Conservation (phyloP, 2,329 filamentous ascomycete species). For the Cryphonectria parasitica region DNA sequence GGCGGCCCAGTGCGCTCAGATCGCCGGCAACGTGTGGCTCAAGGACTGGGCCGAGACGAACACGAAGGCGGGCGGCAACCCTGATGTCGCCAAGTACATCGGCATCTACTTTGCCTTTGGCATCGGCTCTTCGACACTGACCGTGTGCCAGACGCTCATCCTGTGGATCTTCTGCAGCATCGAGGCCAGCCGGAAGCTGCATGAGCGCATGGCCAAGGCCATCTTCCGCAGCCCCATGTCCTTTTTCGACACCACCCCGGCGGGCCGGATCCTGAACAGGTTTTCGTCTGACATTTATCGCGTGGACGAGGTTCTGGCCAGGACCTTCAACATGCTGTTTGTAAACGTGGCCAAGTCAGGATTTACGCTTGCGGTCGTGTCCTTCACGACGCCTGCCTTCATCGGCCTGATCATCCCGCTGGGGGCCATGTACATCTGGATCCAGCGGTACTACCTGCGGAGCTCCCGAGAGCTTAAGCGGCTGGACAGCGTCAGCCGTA, state of each 20-base stretch:
- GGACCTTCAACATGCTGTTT: slow-evolving; percentile 97
- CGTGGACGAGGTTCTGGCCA: slow-evolving; percentile 90
- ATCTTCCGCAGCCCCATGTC: slow-evolving; percentile 98
- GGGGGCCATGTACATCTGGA: slow-evolving; percentile 80
- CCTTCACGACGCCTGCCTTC: slow-evolving; percentile 79
- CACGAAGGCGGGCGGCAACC: slow-evolving; percentile 67
- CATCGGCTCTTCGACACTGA: slow-evolving; percentile 80
- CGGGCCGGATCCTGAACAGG: slow-evolving; percentile 93
- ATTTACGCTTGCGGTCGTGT: slow-evolving; percentile 88
- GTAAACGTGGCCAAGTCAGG: slow-evolving; percentile 73
- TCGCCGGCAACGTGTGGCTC: slow-evolving; percentile 89
- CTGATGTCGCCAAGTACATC: slow-evolving; percentile 84
- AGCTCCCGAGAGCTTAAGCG: slow-evolving; percentile 96
- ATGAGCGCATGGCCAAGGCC: slow-evolving; percentile 95
- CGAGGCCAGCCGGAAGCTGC: slow-evolving; percentile 94
- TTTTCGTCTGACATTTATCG: slow-evolving; percentile 88
- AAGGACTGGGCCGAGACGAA: slow-evolving; percentile 91
- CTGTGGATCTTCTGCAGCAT: slow-evolving; percentile 99
- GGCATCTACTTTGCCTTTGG: slow-evolving; percentile 96
- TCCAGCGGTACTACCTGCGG: slow-evolving; percentile 94
- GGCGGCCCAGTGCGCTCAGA: slow-evolving; percentile 78
- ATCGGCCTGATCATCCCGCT: slow-evolving; percentile 80
- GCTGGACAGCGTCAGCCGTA: slow-evolving; percentile 91
- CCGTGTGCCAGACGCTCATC: slow-evolving; percentile 90
- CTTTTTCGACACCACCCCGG: slow-evolving; percentile 97